phyloP scores from a whole-genome alignment of 495 filamentous ascomycete genomes.

The Hyphodiscus hymeniophilus region DNA sequence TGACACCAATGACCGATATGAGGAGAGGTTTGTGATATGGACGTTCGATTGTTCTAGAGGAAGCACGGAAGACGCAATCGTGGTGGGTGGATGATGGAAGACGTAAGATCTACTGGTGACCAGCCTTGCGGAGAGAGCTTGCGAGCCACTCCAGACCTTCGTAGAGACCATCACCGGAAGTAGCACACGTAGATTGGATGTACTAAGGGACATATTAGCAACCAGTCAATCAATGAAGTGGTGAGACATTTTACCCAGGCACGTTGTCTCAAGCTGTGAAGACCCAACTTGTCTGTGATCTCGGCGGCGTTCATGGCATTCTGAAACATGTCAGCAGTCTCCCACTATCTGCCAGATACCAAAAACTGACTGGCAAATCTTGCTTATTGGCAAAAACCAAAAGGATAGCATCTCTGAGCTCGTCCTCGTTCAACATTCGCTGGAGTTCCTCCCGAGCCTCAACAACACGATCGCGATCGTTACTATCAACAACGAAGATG shows the following conservation, averaged over 20 bases:
- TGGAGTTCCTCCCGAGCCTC: constrained; percentile 99
- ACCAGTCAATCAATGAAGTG: neutral
- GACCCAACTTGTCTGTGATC: constrained; percentile 99
- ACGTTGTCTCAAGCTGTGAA: constrained; percentile 95
- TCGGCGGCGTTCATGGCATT: constrained; percentile 99
- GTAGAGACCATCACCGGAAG: constrained; percentile 98
- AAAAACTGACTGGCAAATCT: constrained; percentile 83
- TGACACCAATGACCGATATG: constrained; percentile 22
- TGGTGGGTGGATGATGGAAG: constrained; percentile 1
- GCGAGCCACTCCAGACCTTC: constrained; percentile 99
- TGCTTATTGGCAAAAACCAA: constrained; percentile 99
- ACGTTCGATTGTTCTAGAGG: constrained; percentile 20
- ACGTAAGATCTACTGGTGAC: constrained; percentile 56
- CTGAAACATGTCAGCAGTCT: constrained; percentile 35
- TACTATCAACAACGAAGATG: constrained; percentile 99
- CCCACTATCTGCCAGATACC: neutral
- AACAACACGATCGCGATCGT: constrained; percentile 98
- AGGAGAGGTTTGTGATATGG: constrained; percentile 23
- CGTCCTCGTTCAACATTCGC: constrained; percentile 99
- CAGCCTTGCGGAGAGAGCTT: constrained; percentile 86
- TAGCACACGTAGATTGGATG: constrained; percentile 99
- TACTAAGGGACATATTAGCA: constrained; percentile 50
- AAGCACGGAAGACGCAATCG: constrained; percentile 15
- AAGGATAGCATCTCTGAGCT: constrained; percentile 93
- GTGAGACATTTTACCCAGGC: constrained; percentile 71